These are phyloP conservation scores for Neurospora sp. DNA, from an alignment of 2,329 filamentous ascomycete genomes.

Conservation along the genomic window DNA sequence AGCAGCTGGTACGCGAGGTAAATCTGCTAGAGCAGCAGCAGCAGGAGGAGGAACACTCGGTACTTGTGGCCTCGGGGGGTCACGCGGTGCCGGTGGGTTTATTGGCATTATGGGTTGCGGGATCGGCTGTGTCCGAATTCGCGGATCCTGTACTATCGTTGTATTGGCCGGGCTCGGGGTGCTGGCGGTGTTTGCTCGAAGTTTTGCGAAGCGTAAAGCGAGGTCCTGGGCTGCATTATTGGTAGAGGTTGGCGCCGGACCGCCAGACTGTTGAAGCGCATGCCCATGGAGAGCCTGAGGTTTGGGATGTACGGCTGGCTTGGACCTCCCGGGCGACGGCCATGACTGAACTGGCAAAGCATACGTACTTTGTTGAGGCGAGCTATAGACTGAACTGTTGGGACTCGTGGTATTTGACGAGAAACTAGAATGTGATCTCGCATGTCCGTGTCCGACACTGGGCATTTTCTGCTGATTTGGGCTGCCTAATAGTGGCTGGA, in stretches of 20 bases:
- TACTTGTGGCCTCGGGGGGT: conserved; percentile 34
- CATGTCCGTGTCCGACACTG: background rate
- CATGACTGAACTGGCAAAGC: conserved; percentile 10
- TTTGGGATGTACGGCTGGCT: conserved; percentile 52
- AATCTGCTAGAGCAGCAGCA: conserved; percentile 40
- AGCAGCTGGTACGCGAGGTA: conserved; percentile 64
- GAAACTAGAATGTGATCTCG: background rate
- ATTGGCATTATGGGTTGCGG: conserved; percentile 19
- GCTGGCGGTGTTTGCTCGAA: conserved; percentile 29
- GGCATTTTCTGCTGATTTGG: background rate
- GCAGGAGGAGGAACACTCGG: conserved; percentile 36
- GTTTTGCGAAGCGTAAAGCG: conserved; percentile 45
- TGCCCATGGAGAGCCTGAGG: conserved; percentile 58
- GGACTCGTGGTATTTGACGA: background rate
- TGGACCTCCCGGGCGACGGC: conserved; percentile 25
- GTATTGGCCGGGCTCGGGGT: conserved; percentile 9
- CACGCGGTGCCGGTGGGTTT: conserved; percentile 27
- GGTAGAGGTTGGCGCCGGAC: conserved; percentile 19
- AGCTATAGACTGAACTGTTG: background rate
- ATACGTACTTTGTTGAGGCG: conserved; percentile 8
- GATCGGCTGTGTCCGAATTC: conserved; percentile 41
- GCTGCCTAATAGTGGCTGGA: conserved; percentile 30
- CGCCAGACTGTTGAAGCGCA: conserved; percentile 32
- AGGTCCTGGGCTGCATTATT: conserved; percentile 36
- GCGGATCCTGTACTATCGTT: conserved; percentile 37